Evolutionary conservation across 192 early-diverging fungal species (phyloP), one percentile per base, ranked within the genome.

Genomic region (Coemansia sp.): DNA sequence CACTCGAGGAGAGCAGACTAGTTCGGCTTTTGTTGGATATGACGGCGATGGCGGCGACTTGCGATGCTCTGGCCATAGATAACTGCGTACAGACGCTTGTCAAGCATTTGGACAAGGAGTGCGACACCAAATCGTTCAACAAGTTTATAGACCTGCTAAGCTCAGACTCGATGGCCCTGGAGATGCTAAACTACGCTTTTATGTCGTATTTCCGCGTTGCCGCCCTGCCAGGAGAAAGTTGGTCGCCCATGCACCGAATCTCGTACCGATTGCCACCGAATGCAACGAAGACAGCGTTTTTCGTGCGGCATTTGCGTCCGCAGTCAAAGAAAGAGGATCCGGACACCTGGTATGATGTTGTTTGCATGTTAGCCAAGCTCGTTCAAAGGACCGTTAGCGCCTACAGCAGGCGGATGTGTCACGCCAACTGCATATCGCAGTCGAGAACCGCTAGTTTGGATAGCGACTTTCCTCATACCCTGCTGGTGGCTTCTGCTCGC

Each of bases 331-430:
- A 39, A 2, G 44, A 56, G 3, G 50, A 21, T 0, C 14, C 62
- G 0, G 35, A 24, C 1, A 33, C 62, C 11, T 83, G 75, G 75
- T 44, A 62, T 33, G 27, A 54, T 1, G 16, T 77, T 3, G 63
- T 77, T 6, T 34, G 62, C 21, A 3, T 70, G 6, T 66, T 83
- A 9, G 10, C 53, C 9, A 42, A 45, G 59, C 69, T 83, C 14
- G 75, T 72, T 11, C 75, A 83, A 69, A 60, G 75, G 16, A 45
- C 70, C 0, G 54, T 68, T 35, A 57, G 63, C 16, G 70, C 70
- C 1, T 81, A 53, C 50, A 45, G 46, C 37, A 66, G 67, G 36
- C 74, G 79, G 9, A 39, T 81, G 44, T 76, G 70, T 53, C 42
- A 19, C 3, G 67, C 37, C 2, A 81, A 81, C 56, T 17, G 34